A percentile compares a stretch with the other conserved stretches of the same genome.
Evolutionary conservation across 1,284 basidiomycete species (phyloP).

Genomic region (Stygiomarasmius scandens): DNA sequence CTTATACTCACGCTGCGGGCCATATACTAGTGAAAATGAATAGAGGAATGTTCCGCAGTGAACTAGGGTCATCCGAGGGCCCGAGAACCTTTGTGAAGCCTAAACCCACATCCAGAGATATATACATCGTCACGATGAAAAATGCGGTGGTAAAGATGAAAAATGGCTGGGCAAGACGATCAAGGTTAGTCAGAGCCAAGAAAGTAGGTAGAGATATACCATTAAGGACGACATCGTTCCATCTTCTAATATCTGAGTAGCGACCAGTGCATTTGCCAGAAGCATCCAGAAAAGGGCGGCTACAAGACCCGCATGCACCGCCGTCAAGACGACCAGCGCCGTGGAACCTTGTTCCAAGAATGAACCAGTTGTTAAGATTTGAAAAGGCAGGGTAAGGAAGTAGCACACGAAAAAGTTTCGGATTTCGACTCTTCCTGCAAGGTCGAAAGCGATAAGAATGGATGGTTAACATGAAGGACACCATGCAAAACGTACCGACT

Average conservation of each 20-base stretch:
- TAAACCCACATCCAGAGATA: constrained; percentile 77
- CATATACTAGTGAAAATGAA: constrained; percentile 83
- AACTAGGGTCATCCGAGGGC: constrained; percentile 53
- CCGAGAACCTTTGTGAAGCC: constrained; percentile 64
- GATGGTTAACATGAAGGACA: neutral
- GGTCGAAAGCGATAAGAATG: neutral
- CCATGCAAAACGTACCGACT: constrained; percentile 47
- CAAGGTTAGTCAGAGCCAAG: neutral
- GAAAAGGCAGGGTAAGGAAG: constrained; percentile 71
- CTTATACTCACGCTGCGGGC: constrained; percentile 68
- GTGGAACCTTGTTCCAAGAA: constrained; percentile 78
- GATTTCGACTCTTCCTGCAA: constrained; percentile 68
- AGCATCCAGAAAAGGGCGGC: constrained; percentile 78
- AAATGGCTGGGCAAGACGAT: constrained; percentile 53
- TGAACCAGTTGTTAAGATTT: constrained; percentile 78
- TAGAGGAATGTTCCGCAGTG: constrained; percentile 66
- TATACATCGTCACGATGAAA: constrained; percentile 74
- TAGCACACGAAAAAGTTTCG: constrained; percentile 68
- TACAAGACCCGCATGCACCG: constrained; percentile 73
- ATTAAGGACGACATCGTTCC: constrained; percentile 73
- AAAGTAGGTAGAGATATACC: constrained; percentile 37
- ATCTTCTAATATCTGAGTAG: constrained; percentile 83
- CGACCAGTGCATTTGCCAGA: constrained; percentile 77
- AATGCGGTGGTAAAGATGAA: constrained; percentile 60
- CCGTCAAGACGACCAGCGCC: constrained; percentile 71